Base-by-base conservation (phyloP, 192 early-diverging fungal species). In the Jimgerdemannia flammicorona region DNA sequence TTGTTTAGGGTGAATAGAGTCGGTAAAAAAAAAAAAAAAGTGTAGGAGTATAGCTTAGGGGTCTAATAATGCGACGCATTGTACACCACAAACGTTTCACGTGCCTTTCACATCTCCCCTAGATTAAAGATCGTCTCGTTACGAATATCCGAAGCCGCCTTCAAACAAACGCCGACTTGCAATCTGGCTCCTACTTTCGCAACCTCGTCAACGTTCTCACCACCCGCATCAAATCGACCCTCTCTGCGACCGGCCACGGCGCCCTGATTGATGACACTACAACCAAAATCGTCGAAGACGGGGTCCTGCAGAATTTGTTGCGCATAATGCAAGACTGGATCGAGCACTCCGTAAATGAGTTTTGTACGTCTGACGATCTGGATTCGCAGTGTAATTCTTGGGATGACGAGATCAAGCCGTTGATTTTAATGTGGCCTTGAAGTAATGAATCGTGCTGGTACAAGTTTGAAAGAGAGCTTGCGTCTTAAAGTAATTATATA, bases 371-470 rank as follows among this genome's bases (percentile, higher is more conserved):
- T 4, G 43, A 65, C 40, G 72, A 72, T 40, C 71, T 74, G 40
- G 65, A 79, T 19, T 59, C 70, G 3, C 29, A 77, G 8, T 83
- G 81, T 44, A 70, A 75, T 70, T 69, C 78, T 40, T 83, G 81
- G 81, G 78, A 79, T 54, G 71, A 74, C 54, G 70, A 77, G 40
- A 83, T 83, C 18, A 83, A 77, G 40, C 18, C 54, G 4, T 66
- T 77, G 17, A 83, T 83, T 49, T 69, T 83, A 18, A 69, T 66
- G 43, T 83, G 75, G 74, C 81, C 81, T 72, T 83, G 70, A 75
- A 76, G 29, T 29, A 29, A 29, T 29, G 29, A 29, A 29, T 29
- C 29, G 29, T 29, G 29, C 29, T 29, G 29, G 29, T 29, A n/a
- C n/a, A n/a, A n/a, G n/a, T n/a, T n/a, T n/a, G n/a, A n/a, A n/a